Evolutionary conservation across 2,329 filamentous ascomycete species (phyloP).

Genomic region (Plectosphaerella plurivora): DNA sequence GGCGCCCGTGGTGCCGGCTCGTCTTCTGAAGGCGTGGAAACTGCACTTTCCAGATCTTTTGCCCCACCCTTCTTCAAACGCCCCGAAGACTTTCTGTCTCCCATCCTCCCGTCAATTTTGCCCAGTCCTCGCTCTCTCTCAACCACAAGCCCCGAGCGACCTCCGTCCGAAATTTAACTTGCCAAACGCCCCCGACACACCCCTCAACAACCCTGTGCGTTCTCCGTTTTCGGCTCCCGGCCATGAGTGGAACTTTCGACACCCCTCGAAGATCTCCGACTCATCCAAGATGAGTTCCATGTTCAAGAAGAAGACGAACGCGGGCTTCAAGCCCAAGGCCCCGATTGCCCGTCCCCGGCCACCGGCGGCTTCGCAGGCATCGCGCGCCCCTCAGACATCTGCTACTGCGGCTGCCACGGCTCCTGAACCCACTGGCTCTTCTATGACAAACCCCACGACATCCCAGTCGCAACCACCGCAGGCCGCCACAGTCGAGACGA

Average conservation of each 20-base stretch:
- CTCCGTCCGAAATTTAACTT: no score
- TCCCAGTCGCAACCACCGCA: no score
- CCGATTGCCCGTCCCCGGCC: slow-evolving; percentile 48
- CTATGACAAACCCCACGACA: no score
- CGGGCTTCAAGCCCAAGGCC: slow-evolving; percentile 68
- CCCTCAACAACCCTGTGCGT: background rate
- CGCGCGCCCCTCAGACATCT: slow-evolving; percentile 14
- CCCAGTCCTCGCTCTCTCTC: no score
- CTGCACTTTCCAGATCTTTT: no score
- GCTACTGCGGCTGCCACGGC: background rate
- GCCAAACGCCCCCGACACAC: background rate
- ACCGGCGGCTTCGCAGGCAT: slow-evolving; percentile 32
- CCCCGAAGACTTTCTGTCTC: background rate
- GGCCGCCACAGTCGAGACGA: no score
- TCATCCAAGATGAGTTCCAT: slow-evolving; percentile 55
- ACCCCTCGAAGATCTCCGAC: background rate
- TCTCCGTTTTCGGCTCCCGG: background rate
- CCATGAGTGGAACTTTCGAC: slow-evolving; percentile 1
- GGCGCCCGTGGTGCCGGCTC: no score
- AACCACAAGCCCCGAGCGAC: no score
- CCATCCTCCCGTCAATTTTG: background rate
- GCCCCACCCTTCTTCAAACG: background rate
- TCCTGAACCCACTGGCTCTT: no score
- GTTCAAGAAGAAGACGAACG: slow-evolving; percentile 61
- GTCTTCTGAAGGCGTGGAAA: no score